Conservation (phyloP, 257 asterid species). For the Salvia miltiorrhiza region DNA sequence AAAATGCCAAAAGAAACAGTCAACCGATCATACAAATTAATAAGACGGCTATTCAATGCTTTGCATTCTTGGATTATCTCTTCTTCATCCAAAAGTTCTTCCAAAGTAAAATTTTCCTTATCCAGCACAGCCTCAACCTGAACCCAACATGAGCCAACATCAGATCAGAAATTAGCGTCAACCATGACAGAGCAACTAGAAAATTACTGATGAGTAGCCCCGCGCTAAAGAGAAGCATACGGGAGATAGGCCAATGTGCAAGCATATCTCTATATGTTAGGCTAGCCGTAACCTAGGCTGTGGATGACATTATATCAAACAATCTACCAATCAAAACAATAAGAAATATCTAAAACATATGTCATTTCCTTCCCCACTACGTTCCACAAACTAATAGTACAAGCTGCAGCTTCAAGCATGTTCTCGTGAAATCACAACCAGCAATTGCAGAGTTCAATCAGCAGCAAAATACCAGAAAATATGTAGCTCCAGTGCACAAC, state of each 20-base stretch:
- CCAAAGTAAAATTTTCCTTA: conserved; percentile 82
- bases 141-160: conserved; percentile 12
- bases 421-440: conserved; percentile 2
- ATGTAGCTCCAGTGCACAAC: not conserved
- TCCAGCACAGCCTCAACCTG: conserved; percentile 95
- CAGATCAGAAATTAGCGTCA: conserved; percentile 9
- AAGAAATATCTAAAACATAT: not conserved
- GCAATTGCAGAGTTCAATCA: not conserved
- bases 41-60: conserved; percentile 92
- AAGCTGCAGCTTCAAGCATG: not conserved
- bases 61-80: conserved; percentile 99
- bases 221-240: not conserved
- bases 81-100: conserved; percentile 98
- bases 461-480: not conserved
- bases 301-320: conserved; percentile 8
- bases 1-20: conserved; percentile 9
- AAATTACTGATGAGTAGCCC: not conserved
- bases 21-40: conserved; percentile 70
- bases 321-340: not conserved
- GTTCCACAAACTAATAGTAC: not conserved
- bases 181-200: not conserved
- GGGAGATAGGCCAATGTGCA: not conserved
- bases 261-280: not conserved
- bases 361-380: not conserved
- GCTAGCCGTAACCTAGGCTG: conserved; percentile 3